phyloP scores from a whole-genome alignment of 805 yeast species.

The Cyberlindnera samutprakarnensis region DNA sequence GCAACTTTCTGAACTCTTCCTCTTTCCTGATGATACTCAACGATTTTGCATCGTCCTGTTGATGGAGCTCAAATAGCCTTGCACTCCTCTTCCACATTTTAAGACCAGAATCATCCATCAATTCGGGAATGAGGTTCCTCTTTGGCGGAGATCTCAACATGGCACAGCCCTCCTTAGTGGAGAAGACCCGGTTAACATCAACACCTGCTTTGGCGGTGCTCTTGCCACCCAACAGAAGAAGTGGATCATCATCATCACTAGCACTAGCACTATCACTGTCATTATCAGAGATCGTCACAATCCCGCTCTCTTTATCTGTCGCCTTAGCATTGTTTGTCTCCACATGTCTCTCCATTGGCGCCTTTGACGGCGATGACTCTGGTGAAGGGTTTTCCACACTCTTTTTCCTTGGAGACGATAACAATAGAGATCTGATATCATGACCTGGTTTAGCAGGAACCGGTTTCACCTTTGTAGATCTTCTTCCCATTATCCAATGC shows the following conservation, averaged over 20 bases:
- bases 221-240: background rate
- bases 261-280: background rate
- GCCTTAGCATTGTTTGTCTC: too few relatives aligned
- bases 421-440: too few relatives aligned
- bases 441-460: too few relatives aligned
- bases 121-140: too few relatives aligned
- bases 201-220: background rate
- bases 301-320: background rate
- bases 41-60: constrained; percentile 7
- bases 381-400: too few relatives aligned
- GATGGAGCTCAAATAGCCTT: constrained; percentile 4
- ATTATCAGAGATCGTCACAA: background rate
- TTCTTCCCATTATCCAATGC: too few relatives aligned
- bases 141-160: too few relatives aligned
- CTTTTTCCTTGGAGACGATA: too few relatives aligned
- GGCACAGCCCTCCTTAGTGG: background rate
- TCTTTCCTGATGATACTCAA: constrained; percentile 3
- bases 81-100: constrained; percentile 5
- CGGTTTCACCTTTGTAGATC: too few relatives aligned
- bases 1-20: constrained; percentile 6
- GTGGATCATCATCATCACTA: constrained; percentile 1
- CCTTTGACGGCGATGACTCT: background rate
- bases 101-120: background rate
- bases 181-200: background rate
- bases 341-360: too few relatives aligned